Base-by-base conservation (phyloP, 352 stramenopile species). In the Phytopythium montanum region DNA sequence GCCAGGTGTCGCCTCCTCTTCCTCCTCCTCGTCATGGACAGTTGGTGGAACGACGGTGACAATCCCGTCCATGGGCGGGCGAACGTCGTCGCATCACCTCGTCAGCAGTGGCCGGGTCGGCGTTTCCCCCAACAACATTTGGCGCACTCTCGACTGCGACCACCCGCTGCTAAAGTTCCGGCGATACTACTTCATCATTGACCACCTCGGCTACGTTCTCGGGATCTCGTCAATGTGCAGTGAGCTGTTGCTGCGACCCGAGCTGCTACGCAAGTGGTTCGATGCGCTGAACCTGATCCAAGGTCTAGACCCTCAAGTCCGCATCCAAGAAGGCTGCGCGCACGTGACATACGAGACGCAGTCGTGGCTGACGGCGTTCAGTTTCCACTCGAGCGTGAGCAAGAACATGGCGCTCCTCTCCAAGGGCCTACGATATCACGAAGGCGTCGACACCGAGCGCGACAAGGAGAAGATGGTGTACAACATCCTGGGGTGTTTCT, bases 281-380 rank as follows among this genome's bases (percentile, higher is more conserved):
- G 61, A 76, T 45, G 72, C 85, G 5, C 66, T 96, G 33, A 69
- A 74, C 31, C 69, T 87, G 53, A 81, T 96, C 59, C 87, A 96
- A 56, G 85, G 85, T 1, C 69, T 95, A 33, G 87, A 96, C 48
- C 79, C 79, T 29, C 82, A 92, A 58, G 63, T 81, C 9, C 81
- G 85, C 18, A 87, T 91, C 56, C 78, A 91, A 52, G 79, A 90
- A 65, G 79, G 83, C 28, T 68, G 89, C 34, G 73, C 79, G 4
- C 95, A 99, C 64, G 92, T 99, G 18, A 97, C 98, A 59, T 99
- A 95, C 60, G 95, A 99, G 72, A 95, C 94, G 6, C 87, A 95
- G 57, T 70, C 88, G 36, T 99, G 95, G 94, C 72, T 98, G 34
- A 88, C 90, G 8, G 95, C 96, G 0, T 98, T 98, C 76, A 88